Evolutionary conservation across 2,329 filamentous ascomycete genomes (phyloP), one percentile per base, ranked within the genome.

Genomic region (Colletotrichum eleusines): DNA sequence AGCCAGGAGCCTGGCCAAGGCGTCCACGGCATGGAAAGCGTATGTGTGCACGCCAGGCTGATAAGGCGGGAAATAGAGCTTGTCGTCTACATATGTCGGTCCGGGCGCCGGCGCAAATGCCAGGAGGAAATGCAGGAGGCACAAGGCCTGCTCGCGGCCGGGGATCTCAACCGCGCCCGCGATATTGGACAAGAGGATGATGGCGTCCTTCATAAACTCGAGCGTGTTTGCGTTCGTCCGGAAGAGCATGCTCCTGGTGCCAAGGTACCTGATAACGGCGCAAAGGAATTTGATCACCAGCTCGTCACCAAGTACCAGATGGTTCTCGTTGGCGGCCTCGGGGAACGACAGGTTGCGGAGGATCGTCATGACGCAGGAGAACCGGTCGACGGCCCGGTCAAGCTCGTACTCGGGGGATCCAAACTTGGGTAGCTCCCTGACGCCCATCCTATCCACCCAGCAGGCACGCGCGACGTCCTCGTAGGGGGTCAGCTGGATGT

Each of bases 151-250:
- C 77, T 98, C 95, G 73, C 93, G 91, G 26, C 92, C 92, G 1
- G 94, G 92, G 48, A 99, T 85, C 77, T 95, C 92, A 63, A 98
- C 88, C 12, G 89, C 88, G 57, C 93, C 90, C 9, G 94, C 91
- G 58, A 97, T 89, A 79, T 99, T 98, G 67, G 95, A 98, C 65
- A 99, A 85, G 74, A 97, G 90, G 20, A 94, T 91, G 69, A 98
- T 89, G 38, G 94, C 85, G 79, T 99, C 96, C 82, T 99, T 99
- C 93, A 98, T 97, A 76, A 98, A 95, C 80, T 99, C 96, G 74
- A 98, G 84, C 0, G 93, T 96, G 80, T 98, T 97, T 77, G 88
- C 86, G 74, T 96, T 88, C 4, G 91, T 94, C 48, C 94, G 90
- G 51, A 98, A 83, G 38, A 98, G 87, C 87, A 95, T 93, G 75